These are phyloP conservation scores for Fremontodendron californicum DNA, from an alignment of 345 rosid species.

Conservation along the genomic window DNA sequence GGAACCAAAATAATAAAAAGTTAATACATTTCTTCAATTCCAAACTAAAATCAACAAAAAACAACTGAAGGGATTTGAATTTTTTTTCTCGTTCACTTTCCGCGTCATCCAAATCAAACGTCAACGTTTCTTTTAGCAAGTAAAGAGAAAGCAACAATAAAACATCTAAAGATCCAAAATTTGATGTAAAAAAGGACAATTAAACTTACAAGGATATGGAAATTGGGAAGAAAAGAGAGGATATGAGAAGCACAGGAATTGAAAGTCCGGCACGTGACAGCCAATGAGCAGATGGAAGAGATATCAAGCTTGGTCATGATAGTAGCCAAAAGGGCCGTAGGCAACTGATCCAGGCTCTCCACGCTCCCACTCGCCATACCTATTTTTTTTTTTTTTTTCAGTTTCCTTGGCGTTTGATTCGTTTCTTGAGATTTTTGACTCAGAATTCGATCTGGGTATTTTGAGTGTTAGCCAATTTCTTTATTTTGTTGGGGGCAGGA, in stretches of 20 bases:
- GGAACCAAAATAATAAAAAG: not conserved
- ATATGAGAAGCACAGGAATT: conserved; percentile 55
- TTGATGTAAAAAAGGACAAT: not conserved
- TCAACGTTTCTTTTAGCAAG: not conserved
- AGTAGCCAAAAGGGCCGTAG: conserved; percentile 58
- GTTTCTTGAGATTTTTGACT: not conserved
- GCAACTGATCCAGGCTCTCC: conserved; percentile 60
- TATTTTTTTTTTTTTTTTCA: not conserved
- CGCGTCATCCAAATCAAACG: not conserved
- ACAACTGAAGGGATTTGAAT: not conserved
- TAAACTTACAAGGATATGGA: conserved; percentile 62
- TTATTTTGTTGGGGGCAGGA: not conserved
- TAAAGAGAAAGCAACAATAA: not conserved
- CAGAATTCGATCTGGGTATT: not conserved
- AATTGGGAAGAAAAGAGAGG: conserved; percentile 67
- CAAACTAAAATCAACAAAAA: not conserved
- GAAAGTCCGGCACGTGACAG: conserved; percentile 62
- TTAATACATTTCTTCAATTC: not conserved
- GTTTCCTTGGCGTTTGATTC: not conserved
- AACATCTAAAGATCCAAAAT: not conserved
- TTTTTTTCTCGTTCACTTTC: not conserved
- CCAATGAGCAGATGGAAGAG: conserved; percentile 66
- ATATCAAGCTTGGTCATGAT: conserved; percentile 76
- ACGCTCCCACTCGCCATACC: conserved; percentile 19
- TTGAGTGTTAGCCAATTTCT: not conserved